A percentile compares a stretch with the other conserved stretches of the same genome.
These are phyloP conservation scores for Mortierella polycephala DNA, from an alignment of 371 early-diverging fungal species.

Conservation along the genomic window DNA sequence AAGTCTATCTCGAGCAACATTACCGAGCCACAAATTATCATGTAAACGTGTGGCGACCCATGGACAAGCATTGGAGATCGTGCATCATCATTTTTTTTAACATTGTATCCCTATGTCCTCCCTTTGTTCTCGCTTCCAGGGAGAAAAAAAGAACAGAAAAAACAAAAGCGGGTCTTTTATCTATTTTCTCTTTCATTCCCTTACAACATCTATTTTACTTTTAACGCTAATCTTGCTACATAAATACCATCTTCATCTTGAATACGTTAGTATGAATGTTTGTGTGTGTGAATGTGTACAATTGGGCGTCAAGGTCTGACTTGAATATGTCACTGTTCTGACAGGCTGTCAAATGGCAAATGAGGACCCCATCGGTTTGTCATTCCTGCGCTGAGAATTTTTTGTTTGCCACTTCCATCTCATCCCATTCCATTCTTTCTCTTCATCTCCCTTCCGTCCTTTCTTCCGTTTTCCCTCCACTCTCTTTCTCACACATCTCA, in stretches of 20 bases:
- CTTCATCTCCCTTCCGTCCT: neutral
- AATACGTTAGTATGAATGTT: neutral
- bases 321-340: neutral
- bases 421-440: neutral
- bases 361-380: neutral
- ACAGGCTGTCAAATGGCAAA: neutral
- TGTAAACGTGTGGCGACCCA: constrained; percentile 63
- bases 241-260: neutral
- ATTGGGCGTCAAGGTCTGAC: neutral
- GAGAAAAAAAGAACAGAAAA: constrained; percentile 1
- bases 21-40: constrained; percentile 94
- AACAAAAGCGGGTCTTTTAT: constrained; percentile 21
- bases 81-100: neutral
- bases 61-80: too few relatives aligned
- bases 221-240: neutral
- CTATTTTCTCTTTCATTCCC: neutral
- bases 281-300: neutral
- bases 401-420: neutral
- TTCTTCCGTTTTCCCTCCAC: neutral
- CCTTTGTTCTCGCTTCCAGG: too few relatives aligned
- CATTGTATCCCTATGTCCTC: neutral
- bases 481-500: neutral
- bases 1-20: constrained; percentile 88
- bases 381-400: neutral
- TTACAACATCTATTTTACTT: neutral